Percentiles rank a stretch among this genome's conserved stretches.
Evolutionary conservation across 2,329 filamentous ascomycete genomes (phyloP).

Genomic region (Chaetomium strumarium): DNA sequence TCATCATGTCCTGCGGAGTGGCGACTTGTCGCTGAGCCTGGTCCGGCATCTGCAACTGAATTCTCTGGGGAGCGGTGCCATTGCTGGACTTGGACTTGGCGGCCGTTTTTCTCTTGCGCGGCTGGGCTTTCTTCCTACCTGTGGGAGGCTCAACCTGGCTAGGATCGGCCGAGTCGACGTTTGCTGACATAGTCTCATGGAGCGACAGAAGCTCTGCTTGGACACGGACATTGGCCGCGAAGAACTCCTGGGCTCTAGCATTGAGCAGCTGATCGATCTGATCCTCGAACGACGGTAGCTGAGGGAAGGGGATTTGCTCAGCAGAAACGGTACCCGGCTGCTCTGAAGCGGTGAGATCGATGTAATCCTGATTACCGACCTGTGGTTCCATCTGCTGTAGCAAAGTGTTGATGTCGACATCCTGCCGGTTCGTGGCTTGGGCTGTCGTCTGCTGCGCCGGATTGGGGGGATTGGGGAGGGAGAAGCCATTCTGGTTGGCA

Average conservation of each 20-base stretch:
- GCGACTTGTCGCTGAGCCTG: neutral
- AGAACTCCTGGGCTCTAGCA: neutral
- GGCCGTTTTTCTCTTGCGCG: slow-evolving; percentile 1
- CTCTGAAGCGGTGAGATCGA: neutral
- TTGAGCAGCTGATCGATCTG: neutral
- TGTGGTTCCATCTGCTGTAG: neutral
- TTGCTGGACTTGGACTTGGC: neutral
- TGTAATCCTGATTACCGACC: neutral
- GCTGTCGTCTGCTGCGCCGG: no score
- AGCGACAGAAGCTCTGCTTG: slow-evolving; percentile 8
- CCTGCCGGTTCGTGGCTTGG: neutral
- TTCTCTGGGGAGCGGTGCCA: neutral
- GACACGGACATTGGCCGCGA: slow-evolving; percentile 3
- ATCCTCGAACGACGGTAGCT: neutral
- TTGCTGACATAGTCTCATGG: neutral
- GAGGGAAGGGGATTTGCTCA: neutral
- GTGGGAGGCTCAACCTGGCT: neutral
- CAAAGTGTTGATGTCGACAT: neutral
- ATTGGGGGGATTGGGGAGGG: no score
- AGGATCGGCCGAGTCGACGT: neutral
- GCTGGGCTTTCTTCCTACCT: neutral
- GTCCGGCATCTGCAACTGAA: neutral
- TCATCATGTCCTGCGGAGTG: neutral
- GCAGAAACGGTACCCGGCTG: neutral
- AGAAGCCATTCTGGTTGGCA: no score